A percentile compares a stretch with the other conserved stretches of the same genome.
Evolutionary conservation across 305 asterid genomes (phyloP).

Genomic region (Ajuga reptans): DNA sequence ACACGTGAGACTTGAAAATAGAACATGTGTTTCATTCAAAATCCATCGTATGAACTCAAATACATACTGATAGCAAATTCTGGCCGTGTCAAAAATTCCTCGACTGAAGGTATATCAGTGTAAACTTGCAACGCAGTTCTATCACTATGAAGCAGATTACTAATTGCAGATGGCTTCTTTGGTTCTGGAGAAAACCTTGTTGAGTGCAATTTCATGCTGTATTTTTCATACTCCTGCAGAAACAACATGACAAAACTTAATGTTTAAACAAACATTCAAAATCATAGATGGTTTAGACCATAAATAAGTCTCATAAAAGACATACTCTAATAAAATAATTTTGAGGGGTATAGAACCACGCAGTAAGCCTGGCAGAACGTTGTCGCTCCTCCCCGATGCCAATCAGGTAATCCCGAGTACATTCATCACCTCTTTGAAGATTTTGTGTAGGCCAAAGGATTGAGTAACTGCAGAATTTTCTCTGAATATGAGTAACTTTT

Average conservation of each 20-base stretch:
- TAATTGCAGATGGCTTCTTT: constrained; percentile 35
- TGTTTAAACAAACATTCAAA: neutral
- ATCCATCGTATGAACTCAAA: neutral
- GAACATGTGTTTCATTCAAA: neutral
- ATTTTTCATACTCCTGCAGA: constrained; percentile 65
- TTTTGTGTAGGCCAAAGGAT: constrained; percentile 72
- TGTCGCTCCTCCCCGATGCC: constrained; percentile 92
- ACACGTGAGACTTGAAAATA: constrained; percentile 5
- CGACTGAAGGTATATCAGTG: constrained; percentile 81
- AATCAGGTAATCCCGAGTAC: constrained; percentile 77
- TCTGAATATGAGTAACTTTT: constrained; percentile 19
- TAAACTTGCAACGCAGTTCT: constrained; percentile 63
- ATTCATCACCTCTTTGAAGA: constrained; percentile 64
- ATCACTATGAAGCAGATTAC: constrained; percentile 34
- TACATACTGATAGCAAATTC: constrained; percentile 73
- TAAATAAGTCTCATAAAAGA: constrained; percentile 15
- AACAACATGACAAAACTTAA: neutral
- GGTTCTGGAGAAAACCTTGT: constrained; percentile 34
- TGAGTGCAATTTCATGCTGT: constrained; percentile 39
- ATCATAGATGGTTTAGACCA: constrained; percentile 10
- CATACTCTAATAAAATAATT: constrained; percentile 72
- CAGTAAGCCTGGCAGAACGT: constrained; percentile 95
- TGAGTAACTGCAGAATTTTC: constrained; percentile 56
- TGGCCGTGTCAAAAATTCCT: constrained; percentile 75
- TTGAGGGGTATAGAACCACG: constrained; percentile 92